Base-by-base conservation (phyloP, 2,329 filamentous ascomycete genomes). In the Ophiostoma montium region DNA sequence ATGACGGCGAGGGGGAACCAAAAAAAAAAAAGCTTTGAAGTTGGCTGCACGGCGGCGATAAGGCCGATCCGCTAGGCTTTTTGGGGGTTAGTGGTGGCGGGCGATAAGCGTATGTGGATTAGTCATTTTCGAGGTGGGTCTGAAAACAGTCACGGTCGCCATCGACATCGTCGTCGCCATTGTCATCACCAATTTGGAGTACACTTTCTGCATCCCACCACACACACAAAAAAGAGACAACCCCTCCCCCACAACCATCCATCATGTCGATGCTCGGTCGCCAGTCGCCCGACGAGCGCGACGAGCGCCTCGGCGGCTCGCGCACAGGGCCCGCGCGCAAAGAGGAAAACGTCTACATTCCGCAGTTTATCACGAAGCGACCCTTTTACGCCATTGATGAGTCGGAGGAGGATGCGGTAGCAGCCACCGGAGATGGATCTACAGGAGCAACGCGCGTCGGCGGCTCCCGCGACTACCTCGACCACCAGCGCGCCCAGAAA, bases 311-410 rank as follows among this genome's bases (percentile, higher is more conserved):
- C 39, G 54, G 54, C 32, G 54, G 54, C 33, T 56, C 54, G 45
- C 53, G 54, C 44, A 49, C 54, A 21, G 49, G 51, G 5, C 51
- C 53, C 11, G 46, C 53, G 35, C 49, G 48, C 49, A 94, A 94
- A 64, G 88, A 94, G 65, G 87, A 92, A 66, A 98, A 98, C 74
- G 82, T 95, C 65, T 98, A 98, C 72, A 98, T 98, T 60, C 92
- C 92, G 6, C 81, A 86, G 48, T 98, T 95, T 74, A 98, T 98
- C 69, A 89, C 88, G 59, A 95, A 95, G 65, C 89, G 94, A 58
- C 92, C 92, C 5, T 98, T 98, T 68, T 98, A 96, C 66, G 81
- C 94, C 49, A 80, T 77, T 59, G 53, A 53, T 0, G 52, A 56
- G 32, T 41, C 45, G 8, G 48, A 23, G 8, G 32, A 33, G 6